These are phyloP conservation scores for Pyrus pyrifolia DNA, from an alignment of 306 rosid genomes.

Conservation along the genomic window DNA sequence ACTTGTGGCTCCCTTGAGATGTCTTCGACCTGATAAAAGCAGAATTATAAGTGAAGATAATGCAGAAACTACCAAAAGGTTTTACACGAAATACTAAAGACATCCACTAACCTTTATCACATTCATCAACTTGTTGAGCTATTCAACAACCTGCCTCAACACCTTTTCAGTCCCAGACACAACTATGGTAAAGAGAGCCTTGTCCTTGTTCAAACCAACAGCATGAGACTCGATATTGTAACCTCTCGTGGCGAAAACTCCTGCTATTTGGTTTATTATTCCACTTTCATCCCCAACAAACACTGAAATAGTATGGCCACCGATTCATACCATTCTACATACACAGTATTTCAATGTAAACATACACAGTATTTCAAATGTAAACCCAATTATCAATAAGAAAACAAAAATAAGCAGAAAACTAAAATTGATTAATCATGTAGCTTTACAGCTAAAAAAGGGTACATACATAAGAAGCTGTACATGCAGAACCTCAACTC, in stretches of 20 bases:
- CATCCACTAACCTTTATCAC: conserved; percentile 34
- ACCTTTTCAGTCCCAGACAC: conserved; percentile 47
- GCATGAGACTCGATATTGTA: conserved; percentile 63
- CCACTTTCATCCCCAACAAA: conserved; percentile 68
- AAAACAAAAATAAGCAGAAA: too few relatives aligned
- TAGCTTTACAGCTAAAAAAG: too few relatives aligned
- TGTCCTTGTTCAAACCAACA: conserved; percentile 55
- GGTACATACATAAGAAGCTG: too few relatives aligned
- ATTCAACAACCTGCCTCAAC: conserved; percentile 50
- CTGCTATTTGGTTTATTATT: conserved; percentile 57
- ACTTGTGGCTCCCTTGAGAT: conserved; percentile 53
- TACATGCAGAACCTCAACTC: too few relatives aligned
- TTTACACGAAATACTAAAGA: background rate
- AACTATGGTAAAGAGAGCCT: conserved; percentile 55
- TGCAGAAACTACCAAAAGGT: background rate
- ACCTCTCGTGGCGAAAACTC: conserved; percentile 59
- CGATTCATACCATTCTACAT: conserved; percentile 87
- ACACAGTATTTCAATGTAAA: background rate
- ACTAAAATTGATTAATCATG: too few relatives aligned
- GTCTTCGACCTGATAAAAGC: conserved; percentile 43
- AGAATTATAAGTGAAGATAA: background rate
- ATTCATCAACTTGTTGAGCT: conserved; percentile 56
- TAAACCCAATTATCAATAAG: too few relatives aligned
- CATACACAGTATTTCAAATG: background rate
- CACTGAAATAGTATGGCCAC: conserved; percentile 62